Evolutionary conservation across 345 rosid genomes (phyloP), one percentile per base, ranked within the genome.

Genomic region (Salix udensis): DNA sequence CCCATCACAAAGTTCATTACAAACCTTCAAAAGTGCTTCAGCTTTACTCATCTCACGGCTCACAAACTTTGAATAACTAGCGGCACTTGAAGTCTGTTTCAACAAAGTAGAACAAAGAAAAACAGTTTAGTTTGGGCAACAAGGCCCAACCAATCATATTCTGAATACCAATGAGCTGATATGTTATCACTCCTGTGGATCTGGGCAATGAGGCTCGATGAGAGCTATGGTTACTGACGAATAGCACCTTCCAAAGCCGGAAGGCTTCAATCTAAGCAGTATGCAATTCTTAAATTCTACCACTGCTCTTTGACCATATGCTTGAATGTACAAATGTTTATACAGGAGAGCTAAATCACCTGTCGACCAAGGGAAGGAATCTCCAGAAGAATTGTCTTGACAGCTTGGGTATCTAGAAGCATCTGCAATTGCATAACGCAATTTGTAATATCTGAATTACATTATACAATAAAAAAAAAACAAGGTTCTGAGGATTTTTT

Each of bases 1-100:
- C 8, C 55, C 40, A 30, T 42, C 68, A 73, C 4, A 16, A 77
- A 67, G 14, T 36, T 66, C 62, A 68, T 71, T n/a, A 73, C 82
- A 68, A 75, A 92, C 97, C 98, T 96, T 96, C 73, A 96, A 85
- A 76, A 96, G 97, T 78, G 99, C 98, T 91, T 96, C 99, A 74
- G 98, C 99, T 90, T 93, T 92, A 89, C 99, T 93, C 99, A 96
- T 96, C 89, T 93, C 98, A 75, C 98, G 95, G 86, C 95, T 96
- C 60, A 96, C 96, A 79, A 96, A 96, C 89, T 92, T 93, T 9
- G 94, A 87, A 81, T 93, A 96, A 83, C 93, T 91, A 46, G 96
- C 91, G 85, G 98, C 96, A 77, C 86, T 83, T 36, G 99, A 82
- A 39, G 94, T 85, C 99, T 96, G 88, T 62, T 48, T 73, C 76